These are phyloP conservation scores for Solanum hybrid DNA, from an alignment of 305 asterid species.

Conservation along the genomic window DNA sequence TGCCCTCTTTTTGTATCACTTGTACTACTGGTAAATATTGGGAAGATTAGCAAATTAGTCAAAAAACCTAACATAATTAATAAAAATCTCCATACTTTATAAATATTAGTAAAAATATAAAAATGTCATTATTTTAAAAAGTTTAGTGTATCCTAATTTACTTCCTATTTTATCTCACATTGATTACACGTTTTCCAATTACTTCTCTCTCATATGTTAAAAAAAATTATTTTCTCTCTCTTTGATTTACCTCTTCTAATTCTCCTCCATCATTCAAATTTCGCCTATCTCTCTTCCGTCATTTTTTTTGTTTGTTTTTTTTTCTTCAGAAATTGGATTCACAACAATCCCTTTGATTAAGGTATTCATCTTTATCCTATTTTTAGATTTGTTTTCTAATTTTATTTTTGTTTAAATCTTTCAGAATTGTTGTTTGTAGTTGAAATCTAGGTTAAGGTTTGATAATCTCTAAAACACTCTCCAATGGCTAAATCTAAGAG, in stretches of 20 bases:
- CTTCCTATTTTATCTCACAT: background rate
- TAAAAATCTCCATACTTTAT: too few relatives aligned
- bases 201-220: background rate
- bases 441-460: too few relatives aligned
- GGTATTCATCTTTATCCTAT: background rate
- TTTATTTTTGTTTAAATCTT: too few relatives aligned
- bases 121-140: too few relatives aligned
- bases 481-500: background rate
- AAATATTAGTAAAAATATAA: too few relatives aligned
- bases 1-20: background rate
- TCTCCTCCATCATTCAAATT: background rate
- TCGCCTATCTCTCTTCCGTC: background rate
- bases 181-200: too few relatives aligned
- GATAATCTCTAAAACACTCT: background rate
- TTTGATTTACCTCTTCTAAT: background rate
- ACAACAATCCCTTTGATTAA: too few relatives aligned
- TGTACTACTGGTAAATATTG: background rate
- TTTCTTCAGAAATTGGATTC: background rate
- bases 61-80: too few relatives aligned
- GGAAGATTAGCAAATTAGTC: too few relatives aligned
- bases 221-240: background rate
- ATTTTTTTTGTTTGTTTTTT: too few relatives aligned
- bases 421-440: too few relatives aligned
- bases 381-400: background rate
- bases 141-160: background rate